Evolutionary conservation across 2,329 filamentous ascomycete genomes (phyloP), one percentile per base, ranked within the genome.

Genomic region (Remersonia thermophila): DNA sequence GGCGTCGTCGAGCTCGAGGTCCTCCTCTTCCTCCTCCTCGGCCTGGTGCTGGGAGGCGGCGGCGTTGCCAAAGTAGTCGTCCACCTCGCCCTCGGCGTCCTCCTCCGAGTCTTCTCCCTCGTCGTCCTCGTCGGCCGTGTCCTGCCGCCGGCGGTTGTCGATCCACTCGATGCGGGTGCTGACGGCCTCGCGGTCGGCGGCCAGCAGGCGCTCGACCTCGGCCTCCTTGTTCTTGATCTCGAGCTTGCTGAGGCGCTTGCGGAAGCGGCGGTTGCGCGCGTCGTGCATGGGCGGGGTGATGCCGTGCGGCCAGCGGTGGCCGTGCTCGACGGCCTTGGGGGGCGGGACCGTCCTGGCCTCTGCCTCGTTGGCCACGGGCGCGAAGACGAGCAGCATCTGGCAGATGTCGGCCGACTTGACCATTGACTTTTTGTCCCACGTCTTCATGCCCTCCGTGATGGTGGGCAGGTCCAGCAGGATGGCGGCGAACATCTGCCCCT

Each of bases 401-500:
- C 80, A 85, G 25, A 93, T 74, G 52, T 94, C 86, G 23, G 83
- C 81, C 7, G 83, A 82, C 61, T 94, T 94, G 65, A 87, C 85
- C 66, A 87, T 85, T 13, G 78, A 73, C 51, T 83, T 85, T 51
- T 79, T 79, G 55, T 93, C 86, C 83, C 85, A 94, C 40, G 82
- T 87, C 65, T 94, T 94, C 80, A 91, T 86, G 7, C 78, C 80
- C 55, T 94, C 86, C 4, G 87, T 78, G 39, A 94, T 83, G 41
- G 83, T 91, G 1, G 86, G 86, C 23, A 94, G 61, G 49, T 93
- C 85, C 7, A 93, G 78, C 55, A 93, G 66, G 14, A 79, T 73
- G 16, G 82, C 84, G 0, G 83, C 86, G 54, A 84, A 93, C 33
- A 72, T 66, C 35, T 73, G 71, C 4, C 77, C 77, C 43, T 77